Conservation (phyloP, 73 alveolate species). For the Blepharisma japonicum region DNA sequence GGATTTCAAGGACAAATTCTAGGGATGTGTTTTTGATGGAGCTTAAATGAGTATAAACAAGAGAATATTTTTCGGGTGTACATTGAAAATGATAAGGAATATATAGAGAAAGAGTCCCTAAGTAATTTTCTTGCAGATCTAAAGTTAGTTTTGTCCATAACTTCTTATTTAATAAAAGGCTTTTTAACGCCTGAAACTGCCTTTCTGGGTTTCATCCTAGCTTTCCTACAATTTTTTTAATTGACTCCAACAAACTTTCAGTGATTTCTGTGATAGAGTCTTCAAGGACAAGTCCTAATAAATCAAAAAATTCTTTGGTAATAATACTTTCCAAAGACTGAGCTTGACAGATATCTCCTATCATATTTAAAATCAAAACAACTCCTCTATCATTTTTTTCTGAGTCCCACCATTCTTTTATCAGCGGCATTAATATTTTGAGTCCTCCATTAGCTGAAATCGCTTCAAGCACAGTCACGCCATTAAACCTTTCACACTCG, state of each 20-base stretch:
- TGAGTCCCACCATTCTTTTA: not conserved
- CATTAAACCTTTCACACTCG: slow-evolving; percentile 24
- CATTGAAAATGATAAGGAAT: not conserved
- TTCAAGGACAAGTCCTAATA: slow-evolving; percentile 1
- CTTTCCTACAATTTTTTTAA: slow-evolving; percentile 18
- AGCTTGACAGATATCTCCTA: slow-evolving; percentile 15
- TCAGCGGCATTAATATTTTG: slow-evolving; percentile 10
- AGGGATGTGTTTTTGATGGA: not conserved
- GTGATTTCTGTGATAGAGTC: not conserved
- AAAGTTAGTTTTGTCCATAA: not conserved
- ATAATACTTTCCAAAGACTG: not conserved
- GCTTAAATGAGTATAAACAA: not conserved
- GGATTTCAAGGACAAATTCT: not conserved
- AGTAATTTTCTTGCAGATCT: not conserved
- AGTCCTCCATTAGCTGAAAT: slow-evolving; percentile 22
- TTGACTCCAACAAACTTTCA: not conserved
- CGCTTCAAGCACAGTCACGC: slow-evolving; percentile 13
- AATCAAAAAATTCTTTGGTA: not conserved
- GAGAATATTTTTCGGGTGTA: not conserved
- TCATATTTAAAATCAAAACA: not conserved
- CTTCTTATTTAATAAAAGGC: slow-evolving; percentile 12
- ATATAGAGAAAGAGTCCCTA: not conserved
- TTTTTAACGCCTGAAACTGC: not conserved
- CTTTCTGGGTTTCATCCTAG: not conserved
- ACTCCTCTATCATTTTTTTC: not conserved